Base-by-base conservation (phyloP, 2,329 filamentous ascomycete genomes). In the Aquanectria penicillioides region DNA sequence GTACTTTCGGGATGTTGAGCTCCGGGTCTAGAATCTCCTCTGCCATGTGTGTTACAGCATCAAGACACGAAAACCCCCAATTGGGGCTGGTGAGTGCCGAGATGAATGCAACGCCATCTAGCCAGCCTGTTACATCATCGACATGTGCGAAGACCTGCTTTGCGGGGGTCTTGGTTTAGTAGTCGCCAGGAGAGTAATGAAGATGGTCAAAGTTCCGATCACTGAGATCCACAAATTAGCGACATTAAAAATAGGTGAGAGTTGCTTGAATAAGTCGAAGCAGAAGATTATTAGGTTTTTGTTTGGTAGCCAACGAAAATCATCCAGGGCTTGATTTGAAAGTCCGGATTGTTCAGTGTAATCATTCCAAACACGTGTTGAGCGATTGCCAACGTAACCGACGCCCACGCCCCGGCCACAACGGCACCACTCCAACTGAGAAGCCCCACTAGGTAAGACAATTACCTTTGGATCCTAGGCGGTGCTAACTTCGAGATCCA, bases 41-140 rank as follows among this genome's bases (percentile, higher is more conserved):
- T 2, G 59, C 38, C 26, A 62, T 28, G n/a, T 62, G 59, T 2
- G 28, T 25, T 10, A 51, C 26, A 2, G 38, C 26, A 25, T 62
- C 59, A 1, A 62, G 38, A 18, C 55, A 59, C 0, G 59, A 36
- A 6, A 62, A 62, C 6, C 49, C 34, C 59, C 55, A 62, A n/a
- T 62, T 62, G 4, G 41, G 31, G 1, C 43, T 28, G 8, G 41
- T 44, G 5, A 59, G 13, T 7, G 49, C 50, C 6, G 53, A 34
- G 6, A 62, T n/a, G 22, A 59, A 50, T 3, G 55, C 55, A 3
- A 56, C 38, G 0, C 55, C 55, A 17, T 44, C n/a, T 1, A 40
- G 20, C 57, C 57, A 60, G 2, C 57, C 57, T 3, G 57, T 36
- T 4, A 26, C 26, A 17, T 60, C 57, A 10, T 41, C 13, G 2